Evolutionary conservation across 257 asterid species (phyloP).

Genomic region (Gentiana straminea): DNA sequence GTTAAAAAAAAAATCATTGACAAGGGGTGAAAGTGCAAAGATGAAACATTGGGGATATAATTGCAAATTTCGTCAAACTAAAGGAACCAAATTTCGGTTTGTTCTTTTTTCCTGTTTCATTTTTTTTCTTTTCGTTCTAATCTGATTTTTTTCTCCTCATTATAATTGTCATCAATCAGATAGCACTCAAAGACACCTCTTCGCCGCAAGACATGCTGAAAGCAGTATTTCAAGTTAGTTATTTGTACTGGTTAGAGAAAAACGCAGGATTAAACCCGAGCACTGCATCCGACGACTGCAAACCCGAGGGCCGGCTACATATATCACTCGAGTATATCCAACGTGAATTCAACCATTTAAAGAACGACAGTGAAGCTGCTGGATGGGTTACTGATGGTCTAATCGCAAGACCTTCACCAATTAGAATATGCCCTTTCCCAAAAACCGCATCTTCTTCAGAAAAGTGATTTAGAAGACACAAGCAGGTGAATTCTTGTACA

Average conservation of each 20-base stretch:
- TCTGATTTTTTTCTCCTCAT: constrained; percentile 3
- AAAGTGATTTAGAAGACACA: constrained; percentile 16
- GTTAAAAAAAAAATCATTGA: no score
- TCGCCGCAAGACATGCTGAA: constrained; percentile 79
- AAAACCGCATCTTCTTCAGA: constrained; percentile 25
- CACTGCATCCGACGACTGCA: constrained; percentile 52
- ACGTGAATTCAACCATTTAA: constrained; percentile 66
- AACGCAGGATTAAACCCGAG: constrained; percentile 68
- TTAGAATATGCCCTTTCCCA: constrained; percentile 42
- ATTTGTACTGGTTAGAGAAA: constrained; percentile 82
- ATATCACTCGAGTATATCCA: constrained; percentile 62
- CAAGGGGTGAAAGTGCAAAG: no score
- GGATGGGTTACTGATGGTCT: constrained; percentile 83
- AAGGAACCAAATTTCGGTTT: not conserved
- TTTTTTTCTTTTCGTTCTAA: not conserved
- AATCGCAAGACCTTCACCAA: constrained; percentile 77
- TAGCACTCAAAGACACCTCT: constrained; percentile 72
- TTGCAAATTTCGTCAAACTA: no score
- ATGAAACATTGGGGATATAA: no score
- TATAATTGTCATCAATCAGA: constrained; percentile 35
- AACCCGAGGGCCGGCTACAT: constrained; percentile 70
- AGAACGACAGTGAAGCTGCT: constrained; percentile 52
- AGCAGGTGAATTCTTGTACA: not conserved
- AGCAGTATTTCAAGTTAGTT: constrained; percentile 75
- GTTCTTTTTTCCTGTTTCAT: not conserved